Evolutionary conservation across 2,329 filamentous ascomycete species (phyloP).

Genomic region (Microcyclospora pomicola): DNA sequence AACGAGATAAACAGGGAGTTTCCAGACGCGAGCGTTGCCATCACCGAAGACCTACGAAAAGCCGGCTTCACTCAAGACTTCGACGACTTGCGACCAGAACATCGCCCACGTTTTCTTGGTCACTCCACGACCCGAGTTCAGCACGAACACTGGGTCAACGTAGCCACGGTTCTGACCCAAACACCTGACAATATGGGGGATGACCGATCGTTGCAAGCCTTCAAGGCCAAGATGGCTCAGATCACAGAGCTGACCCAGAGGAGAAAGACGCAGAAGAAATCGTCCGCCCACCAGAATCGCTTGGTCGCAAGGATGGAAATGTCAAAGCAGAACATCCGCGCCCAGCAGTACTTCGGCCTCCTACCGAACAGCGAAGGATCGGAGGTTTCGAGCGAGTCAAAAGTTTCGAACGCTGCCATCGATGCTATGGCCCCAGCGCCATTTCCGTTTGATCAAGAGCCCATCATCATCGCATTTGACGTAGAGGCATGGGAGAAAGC

Average conservation of each 20-base stretch:
- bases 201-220: conserved; percentile 31
- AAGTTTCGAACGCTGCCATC: conserved; percentile 21
- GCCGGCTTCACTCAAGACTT: conserved; percentile 51
- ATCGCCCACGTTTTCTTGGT: conserved; percentile 55
- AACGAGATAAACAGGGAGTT: conserved; percentile 46
- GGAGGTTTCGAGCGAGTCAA: conserved; percentile 8
- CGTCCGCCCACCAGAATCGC: conserved; percentile 28
- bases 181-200: conserved; percentile 8
- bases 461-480: conserved; percentile 67
- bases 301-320: conserved; percentile 38
- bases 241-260: conserved; percentile 37
- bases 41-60: conserved; percentile 41
- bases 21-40: conserved; percentile 39
- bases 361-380: conserved; percentile 24
- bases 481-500: conserved; percentile 65
- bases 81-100: conserved; percentile 47
- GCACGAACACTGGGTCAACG: conserved; percentile 23
- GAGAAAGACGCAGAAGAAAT: conserved; percentile 34
- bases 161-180: background rate
- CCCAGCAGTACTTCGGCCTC: conserved; percentile 59
- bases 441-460: conserved; percentile 37
- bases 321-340: conserved; percentile 45
- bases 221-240: conserved; percentile 41
- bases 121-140: conserved; percentile 35
- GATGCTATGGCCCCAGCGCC: conserved; percentile 34